Evolutionary conservation across 495 filamentous ascomycete genomes (phyloP), one percentile per base, ranked within the genome.

Genomic region (Clavariopsis aquatica): DNA sequence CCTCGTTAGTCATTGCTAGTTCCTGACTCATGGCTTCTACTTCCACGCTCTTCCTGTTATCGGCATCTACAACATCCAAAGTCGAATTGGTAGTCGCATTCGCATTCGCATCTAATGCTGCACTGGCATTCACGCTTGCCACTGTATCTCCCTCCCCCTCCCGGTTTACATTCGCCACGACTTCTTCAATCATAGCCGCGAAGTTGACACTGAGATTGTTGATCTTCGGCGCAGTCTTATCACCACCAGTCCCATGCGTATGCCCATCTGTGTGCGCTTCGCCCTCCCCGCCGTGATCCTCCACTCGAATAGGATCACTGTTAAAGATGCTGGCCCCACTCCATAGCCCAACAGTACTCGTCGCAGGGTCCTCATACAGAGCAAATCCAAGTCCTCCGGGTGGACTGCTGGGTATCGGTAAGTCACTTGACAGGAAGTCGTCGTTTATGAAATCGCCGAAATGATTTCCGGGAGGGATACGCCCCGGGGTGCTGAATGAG

Each of bases 401-500:
- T 15, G 85, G 82, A 19, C 78, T 81, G 58, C 81, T 85, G 1
- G 81, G 81, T 77, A 86, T 80, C 17, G 75, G 68, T 20, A 78
- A 43, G 62, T 84, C 82, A 1, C 78, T 80, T 49, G 76, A 76
- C 28, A 86, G 66, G 23, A 84, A 75, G 24, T 78, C 68, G 38
- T 65, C 64, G 12, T 23, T 26, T 10, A 53, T 19, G 24, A 69
- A 62, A 34, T 68, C 66, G 49, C 38, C 28, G 17, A 64, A 70
- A 49, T 58, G 64, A 47, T 24, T 71, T 61, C 58, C 71, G 34
- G 28, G 69, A 64, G n/a, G 69, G 65, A 22, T 64, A 62, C 20
- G 57, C 38, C 36, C 75, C 57, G 31, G 69, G 73, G 53, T 80
- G 43, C 79, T 55, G 10, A 79, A 60, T 28, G 77, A 68, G 1